Base-by-base conservation (phyloP, 768 basidiomycete genomes). In the Amanita exitialis region DNA sequence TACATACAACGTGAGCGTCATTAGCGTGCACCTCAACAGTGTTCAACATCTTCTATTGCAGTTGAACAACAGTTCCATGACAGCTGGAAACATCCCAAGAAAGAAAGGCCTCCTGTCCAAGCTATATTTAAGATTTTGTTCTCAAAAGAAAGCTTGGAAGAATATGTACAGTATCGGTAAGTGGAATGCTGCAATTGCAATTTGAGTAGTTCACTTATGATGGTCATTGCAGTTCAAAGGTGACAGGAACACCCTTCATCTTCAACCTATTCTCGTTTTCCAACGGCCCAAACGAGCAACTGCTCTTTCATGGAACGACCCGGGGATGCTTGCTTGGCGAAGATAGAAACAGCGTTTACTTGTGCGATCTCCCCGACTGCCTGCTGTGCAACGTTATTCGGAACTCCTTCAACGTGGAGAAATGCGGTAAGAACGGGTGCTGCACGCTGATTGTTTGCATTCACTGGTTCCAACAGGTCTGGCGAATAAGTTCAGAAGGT, bases 291-390 rank as follows among this genome's bases (percentile, higher is more conserved):
- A 77, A 78, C 54, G 82, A 84, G 61, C 74, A 73, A 54, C 64
- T 82, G 1, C 70, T 83, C 23, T 85, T 83, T 58, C 83, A 85
- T 61, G 83, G 83, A n/a, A 85, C 81, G 12, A 77, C 72, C 47
- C 72, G 81, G 46, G 66, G 63, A 7, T 85, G 83, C 57, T 60
- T 71, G 3, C 55, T 85, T 6, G 83, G 71, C n/a, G 83, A 85
- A 45, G 73, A 72, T 18, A 61, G 59, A 7, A 65, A 62, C 41
- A 69, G 74, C 34, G 63, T 72, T 20, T 63, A 71, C n/a, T 67
- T 77, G 12, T 85, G 83, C 54, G 55, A 59, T 43, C 63, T 76
- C 7, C 58, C 73, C 10, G 69, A 71, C 49, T 85, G 83, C 47
- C 69, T 66, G 53, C 61, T 85, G 21, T 85, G 83, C 56, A 66